phyloP scores from a whole-genome alignment of 2,329 filamentous ascomycete genomes.

The Nigrospora osmanthi region DNA sequence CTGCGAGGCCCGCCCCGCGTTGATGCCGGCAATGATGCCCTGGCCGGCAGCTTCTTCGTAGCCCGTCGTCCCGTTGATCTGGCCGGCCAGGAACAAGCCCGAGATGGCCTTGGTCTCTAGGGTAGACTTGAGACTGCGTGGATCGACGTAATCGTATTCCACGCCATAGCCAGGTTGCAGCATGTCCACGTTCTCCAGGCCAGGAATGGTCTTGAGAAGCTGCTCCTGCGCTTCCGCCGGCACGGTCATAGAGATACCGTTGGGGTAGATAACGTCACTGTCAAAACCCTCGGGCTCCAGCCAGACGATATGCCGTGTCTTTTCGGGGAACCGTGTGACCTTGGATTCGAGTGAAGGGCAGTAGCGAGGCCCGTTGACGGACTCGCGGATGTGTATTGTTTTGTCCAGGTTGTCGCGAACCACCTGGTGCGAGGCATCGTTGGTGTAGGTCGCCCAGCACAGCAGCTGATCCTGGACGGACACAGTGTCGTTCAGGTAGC shows the following conservation, averaged over 20 bases:
- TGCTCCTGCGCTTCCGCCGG: constrained; percentile 80
- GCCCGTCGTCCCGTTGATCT: constrained; percentile 97
- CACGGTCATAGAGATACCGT: constrained; percentile 95
- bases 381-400: constrained; percentile 92
- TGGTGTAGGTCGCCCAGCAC: constrained; percentile 87
- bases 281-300: constrained; percentile 93
- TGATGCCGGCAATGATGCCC: constrained; percentile 86
- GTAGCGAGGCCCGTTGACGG: constrained; percentile 87
- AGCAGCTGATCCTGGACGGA: constrained; percentile 72
- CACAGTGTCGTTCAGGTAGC: constrained; percentile 75
- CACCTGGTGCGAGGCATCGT: constrained; percentile 71
- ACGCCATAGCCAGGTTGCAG: constrained; percentile 93
- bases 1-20: constrained; percentile 73
- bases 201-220: constrained; percentile 78
- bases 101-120: constrained; percentile 88
- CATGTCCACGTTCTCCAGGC: constrained; percentile 85
- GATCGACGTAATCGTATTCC: constrained; percentile 98
- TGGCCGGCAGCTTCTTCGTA: constrained; percentile 97
- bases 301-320: constrained; percentile 83
- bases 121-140: constrained; percentile 76
- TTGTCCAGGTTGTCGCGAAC: constrained; percentile 88
- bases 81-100: constrained; percentile 86
- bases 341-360: constrained; percentile 95
- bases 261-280: constrained; percentile 86
- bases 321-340: constrained; percentile 77